Conservation (phyloP, 2,329 filamentous ascomycete genomes). For the Diplocarpon mali region DNA sequence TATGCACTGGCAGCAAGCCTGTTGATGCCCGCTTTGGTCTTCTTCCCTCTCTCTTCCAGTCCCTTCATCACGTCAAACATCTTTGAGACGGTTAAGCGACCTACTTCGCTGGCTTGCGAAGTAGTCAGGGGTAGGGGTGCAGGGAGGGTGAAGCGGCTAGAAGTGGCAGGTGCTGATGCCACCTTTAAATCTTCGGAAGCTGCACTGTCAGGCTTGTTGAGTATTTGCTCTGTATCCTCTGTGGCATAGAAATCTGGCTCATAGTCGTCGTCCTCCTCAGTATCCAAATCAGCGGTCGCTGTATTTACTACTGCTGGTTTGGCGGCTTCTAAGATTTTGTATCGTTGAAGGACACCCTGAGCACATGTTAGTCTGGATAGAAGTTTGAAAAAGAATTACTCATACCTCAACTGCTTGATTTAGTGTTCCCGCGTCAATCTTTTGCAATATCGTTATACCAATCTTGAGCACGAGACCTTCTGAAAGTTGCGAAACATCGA, state of each 20-base stretch:
- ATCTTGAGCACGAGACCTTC: conserved; percentile 68
- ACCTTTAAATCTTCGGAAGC: conserved; percentile 44
- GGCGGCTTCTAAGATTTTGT: conserved; percentile 25
- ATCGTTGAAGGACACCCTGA: conserved; percentile 42
- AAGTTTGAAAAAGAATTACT: conserved; percentile 11
- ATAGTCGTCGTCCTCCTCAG: conserved; percentile 79
- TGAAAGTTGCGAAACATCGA: conserved; percentile 75
- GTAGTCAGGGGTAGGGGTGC: conserved; percentile 63
- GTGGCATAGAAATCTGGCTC: conserved; percentile 70
- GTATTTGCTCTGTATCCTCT: conserved; percentile 66
- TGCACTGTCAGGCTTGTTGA: conserved; percentile 64
- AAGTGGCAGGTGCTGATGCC: conserved; percentile 34
- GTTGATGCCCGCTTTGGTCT: conserved; percentile 64
- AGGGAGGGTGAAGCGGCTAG: conserved; percentile 68
- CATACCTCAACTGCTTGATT: conserved; percentile 62
- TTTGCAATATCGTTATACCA: conserved; percentile 64
- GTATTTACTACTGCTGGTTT: conserved; percentile 35
- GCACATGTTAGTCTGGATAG: neutral
- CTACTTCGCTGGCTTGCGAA: conserved; percentile 61
- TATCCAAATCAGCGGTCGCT: conserved; percentile 48
- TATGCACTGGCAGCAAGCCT: conserved; percentile 75
- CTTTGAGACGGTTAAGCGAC: conserved; percentile 61
- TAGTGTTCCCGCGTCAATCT: conserved; percentile 57
- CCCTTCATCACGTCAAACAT: conserved; percentile 69
- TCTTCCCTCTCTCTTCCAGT: conserved; percentile 56